Evolutionary conservation across 2,329 filamentous ascomycete species (phyloP).

Genomic region (Alternaria rosae): DNA sequence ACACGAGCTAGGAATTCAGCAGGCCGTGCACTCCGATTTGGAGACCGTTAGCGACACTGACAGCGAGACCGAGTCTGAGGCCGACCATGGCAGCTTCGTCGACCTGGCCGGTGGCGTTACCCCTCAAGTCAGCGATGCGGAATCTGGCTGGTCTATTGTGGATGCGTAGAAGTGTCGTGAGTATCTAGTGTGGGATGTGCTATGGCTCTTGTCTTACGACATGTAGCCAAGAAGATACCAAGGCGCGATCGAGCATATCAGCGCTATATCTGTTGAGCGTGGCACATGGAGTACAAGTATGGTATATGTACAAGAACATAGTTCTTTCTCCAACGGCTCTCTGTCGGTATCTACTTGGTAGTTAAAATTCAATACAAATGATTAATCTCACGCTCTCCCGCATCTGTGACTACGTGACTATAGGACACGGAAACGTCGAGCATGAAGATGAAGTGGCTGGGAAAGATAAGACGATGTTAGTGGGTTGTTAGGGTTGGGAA

Average conservation of each 20-base stretch:
- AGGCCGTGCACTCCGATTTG: background rate
- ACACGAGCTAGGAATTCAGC: background rate
- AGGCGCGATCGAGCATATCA: background rate
- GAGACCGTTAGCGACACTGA: slow-evolving; percentile 1
- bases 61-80: slow-evolving; percentile 4
- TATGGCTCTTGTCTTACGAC: background rate
- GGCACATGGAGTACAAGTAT: background rate
- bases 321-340: background rate
- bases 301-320: background rate
- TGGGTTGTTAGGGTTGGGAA: too few species aligned
- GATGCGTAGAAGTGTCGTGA: background rate
- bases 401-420: background rate
- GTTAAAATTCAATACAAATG: background rate
- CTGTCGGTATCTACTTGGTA: background rate
- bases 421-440: background rate
- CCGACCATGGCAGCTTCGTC: slow-evolving; percentile 5
- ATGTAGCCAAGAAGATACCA: background rate
- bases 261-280: background rate
- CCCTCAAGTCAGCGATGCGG: slow-evolving; percentile 5
- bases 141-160: slow-evolving; percentile 15
- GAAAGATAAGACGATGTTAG: too few species aligned
- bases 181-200: background rate
- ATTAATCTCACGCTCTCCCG: background rate
- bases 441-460: background rate
- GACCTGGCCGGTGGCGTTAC: slow-evolving; percentile 14